A percentile compares a stretch with the other conserved stretches of the same genome.
These are phyloP conservation scores for Rickenella mellea DNA, from an alignment of 768 basidiomycete species.

Conservation along the genomic window DNA sequence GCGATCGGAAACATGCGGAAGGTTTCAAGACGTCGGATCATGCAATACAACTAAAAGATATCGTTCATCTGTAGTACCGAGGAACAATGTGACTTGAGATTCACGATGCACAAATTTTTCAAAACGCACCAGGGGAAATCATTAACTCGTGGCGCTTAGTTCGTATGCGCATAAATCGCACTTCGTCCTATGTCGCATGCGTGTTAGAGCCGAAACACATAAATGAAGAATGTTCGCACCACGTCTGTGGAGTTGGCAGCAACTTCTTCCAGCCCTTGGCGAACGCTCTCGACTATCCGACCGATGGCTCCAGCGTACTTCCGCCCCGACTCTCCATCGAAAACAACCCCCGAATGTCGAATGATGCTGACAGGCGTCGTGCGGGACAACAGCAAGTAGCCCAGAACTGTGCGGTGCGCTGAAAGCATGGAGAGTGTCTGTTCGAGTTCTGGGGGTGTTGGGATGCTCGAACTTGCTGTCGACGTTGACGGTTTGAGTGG, in stretches of 20 bases:
- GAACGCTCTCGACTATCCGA: constrained; percentile 70
- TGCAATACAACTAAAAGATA: constrained; percentile 81
- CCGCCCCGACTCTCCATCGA: constrained; percentile 75
- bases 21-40: constrained; percentile 47
- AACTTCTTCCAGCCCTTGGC: constrained; percentile 70
- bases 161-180: constrained; percentile 83
- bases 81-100: constrained; percentile 4
- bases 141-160: constrained; percentile 89
- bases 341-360: constrained; percentile 74
- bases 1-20: background rate
- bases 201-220: background rate
- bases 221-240: constrained; percentile 29
- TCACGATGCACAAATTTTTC: background rate
- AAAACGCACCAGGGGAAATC: constrained; percentile 73
- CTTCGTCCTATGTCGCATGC: constrained; percentile 55
- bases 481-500: no score
- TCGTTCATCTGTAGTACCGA: constrained; percentile 46
- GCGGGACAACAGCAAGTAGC: constrained; percentile 77
- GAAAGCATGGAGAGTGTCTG: constrained; percentile 68
- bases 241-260: constrained; percentile 51
- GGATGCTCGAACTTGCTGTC: no score
- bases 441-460: constrained; percentile 79
- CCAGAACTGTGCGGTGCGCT: constrained; percentile 76
- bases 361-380: constrained; percentile 70
- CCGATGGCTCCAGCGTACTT: constrained; percentile 67